Percentiles rank a stretch among this genome's conserved stretches.
phyloP scores from a whole-genome alignment of 1,284 basidiomycete species.

The Phellinidium pouzarii region DNA sequence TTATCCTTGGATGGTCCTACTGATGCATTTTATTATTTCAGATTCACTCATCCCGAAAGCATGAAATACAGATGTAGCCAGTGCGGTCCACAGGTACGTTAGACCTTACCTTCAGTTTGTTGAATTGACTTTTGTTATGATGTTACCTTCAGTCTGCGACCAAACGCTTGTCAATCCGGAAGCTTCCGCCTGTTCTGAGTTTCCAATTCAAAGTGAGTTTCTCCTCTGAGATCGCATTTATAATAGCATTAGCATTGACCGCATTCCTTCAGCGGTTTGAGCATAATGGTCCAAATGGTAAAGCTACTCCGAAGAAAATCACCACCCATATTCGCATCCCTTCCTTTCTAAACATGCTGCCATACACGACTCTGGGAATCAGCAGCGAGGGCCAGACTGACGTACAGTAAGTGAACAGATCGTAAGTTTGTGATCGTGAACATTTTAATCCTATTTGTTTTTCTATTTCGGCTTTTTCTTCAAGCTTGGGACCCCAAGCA shows the following conservation, averaged over 20 bases:
- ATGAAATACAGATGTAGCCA: slow-evolving; percentile 71
- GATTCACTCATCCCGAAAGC: slow-evolving; percentile 74
- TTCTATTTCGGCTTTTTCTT: background rate
- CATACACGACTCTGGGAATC: slow-evolving; percentile 68
- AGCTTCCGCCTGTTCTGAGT: slow-evolving; percentile 85
- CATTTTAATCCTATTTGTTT: background rate
- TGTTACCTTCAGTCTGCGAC: slow-evolving; percentile 51
- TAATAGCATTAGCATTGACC: too few species aligned
- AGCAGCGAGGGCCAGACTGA: slow-evolving; percentile 33
- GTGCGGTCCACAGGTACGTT: slow-evolving; percentile 35
- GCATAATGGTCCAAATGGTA: slow-evolving; percentile 59
- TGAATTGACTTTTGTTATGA: slow-evolving; percentile 17
- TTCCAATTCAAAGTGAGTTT: slow-evolving; percentile 90
- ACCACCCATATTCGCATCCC: slow-evolving; percentile 83
- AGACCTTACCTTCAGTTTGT: background rate
- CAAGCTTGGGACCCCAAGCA: slow-evolving; percentile 47
- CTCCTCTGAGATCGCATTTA: background rate
- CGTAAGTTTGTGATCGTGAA: too few species aligned
- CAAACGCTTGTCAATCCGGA: slow-evolving; percentile 79
- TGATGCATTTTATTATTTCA: slow-evolving; percentile 24
- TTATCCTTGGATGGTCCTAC: background rate
- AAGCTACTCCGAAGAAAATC: slow-evolving; percentile 72
- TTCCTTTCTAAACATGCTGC: slow-evolving; percentile 79
- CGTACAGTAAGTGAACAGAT: slow-evolving; percentile 28
- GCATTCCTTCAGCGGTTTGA: slow-evolving; percentile 74